Base-by-base conservation (phyloP, 495 filamentous ascomycete species). In the Xylaria castorea region DNA sequence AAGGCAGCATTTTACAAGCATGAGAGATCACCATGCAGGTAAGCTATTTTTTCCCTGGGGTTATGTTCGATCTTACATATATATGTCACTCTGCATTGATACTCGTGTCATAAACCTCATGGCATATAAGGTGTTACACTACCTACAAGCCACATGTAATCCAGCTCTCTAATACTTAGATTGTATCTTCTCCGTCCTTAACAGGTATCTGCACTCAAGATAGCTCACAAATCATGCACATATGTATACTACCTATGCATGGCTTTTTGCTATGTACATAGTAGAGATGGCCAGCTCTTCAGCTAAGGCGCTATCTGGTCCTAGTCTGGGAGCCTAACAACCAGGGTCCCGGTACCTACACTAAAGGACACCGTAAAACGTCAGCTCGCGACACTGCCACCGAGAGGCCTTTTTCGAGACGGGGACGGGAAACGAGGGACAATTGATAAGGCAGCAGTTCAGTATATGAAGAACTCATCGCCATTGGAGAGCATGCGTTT, bases 381-480 rank as follows among this genome's bases (percentile, higher is more conserved):
- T 34, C 65, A 36, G 65, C 64, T 42, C 22, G 65, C 34, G 40
- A 51, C 68, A 71, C 68, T 71, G 68, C 68, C 68, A 71, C 68
- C 27, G 25, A 55, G 58, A 51, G 34, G 46, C 42, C 32, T 6
- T 30, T 42, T 36, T 27, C 9, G 5, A 16, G 18, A 30, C 36
- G 34, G 30, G 16, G 57, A 42, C 20, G 32, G 4, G 7, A 61
- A 46, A 61, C 14, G n/a, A 22, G 12, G 12, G 9, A 60, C 50
- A 25, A 30, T 22, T n/a, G 18, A 40, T 5, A 34, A 71, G 68
- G 68, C 68, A 63, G 68, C 68, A 61, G 32, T 50, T 53, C 0
- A 14, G 14, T 63, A 64, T 71, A 63, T 71, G 46, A 64, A 55
- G 3, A 42, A 0, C n/a, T 51, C 30, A 27, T 40, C 11, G 7